These are phyloP conservation scores for Penicillium sp. DNA, from an alignment of 2,329 filamentous ascomycete genomes.

Conservation along the genomic window DNA sequence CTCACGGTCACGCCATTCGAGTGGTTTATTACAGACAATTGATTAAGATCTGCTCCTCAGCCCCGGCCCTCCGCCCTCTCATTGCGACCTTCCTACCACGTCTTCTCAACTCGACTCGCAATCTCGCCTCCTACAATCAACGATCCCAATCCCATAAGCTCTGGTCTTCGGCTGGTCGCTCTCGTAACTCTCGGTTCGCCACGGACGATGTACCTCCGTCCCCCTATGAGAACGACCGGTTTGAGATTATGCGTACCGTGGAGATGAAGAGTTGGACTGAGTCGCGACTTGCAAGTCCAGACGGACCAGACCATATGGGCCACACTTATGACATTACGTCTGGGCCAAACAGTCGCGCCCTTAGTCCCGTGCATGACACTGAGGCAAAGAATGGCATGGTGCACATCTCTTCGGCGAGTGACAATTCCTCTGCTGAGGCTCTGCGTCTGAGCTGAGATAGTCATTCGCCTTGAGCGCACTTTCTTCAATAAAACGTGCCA, in stretches of 20 bases:
- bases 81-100: slow-evolving; percentile 32
- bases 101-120: slow-evolving; percentile 29
- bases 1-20: neutral
- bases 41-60: slow-evolving; percentile 36
- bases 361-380: slow-evolving; percentile 13
- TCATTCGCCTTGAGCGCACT: neutral
- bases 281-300: slow-evolving; percentile 16
- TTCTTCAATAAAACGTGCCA: neutral
- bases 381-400: slow-evolving; percentile 21
- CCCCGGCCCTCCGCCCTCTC: slow-evolving; percentile 37
- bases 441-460: slow-evolving; percentile 5
- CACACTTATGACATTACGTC: slow-evolving; percentile 21
- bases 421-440: slow-evolving; percentile 24
- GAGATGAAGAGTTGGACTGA: slow-evolving; percentile 37
- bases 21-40: neutral
- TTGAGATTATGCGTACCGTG: slow-evolving; percentile 36
- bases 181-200: slow-evolving; percentile 19
- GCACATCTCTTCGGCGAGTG: slow-evolving; percentile 25
- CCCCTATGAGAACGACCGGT: slow-evolving; percentile 22
- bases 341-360: slow-evolving; percentile 12
- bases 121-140: slow-evolving; percentile 18
- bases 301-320: slow-evolving; percentile 10
- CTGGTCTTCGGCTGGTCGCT: slow-evolving; percentile 24
- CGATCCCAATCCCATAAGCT: slow-evolving; percentile 22
- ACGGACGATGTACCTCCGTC: slow-evolving; percentile 12